Evolutionary conservation across 23 red algal species (phyloP).

Genomic region (Agarophyton chilense): DNA sequence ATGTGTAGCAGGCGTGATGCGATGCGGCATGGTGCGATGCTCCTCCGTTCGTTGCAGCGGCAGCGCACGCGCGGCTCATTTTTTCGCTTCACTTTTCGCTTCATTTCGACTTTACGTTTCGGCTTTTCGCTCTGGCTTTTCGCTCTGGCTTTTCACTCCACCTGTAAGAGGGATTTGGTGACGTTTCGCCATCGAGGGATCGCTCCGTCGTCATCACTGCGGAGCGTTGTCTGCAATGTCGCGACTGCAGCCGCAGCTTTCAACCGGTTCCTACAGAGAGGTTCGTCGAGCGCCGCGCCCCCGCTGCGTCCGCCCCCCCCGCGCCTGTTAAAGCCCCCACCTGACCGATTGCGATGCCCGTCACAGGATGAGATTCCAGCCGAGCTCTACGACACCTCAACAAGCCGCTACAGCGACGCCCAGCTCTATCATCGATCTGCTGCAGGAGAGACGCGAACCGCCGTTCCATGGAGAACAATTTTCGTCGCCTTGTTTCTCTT

Average conservation of each 20-base stretch:
- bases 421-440: constrained; percentile 17
- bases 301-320: not conserved
- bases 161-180: too few species aligned
- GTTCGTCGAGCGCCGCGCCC: not conserved
- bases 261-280: not conserved
- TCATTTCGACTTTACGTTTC: too few species aligned
- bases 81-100: too few species aligned
- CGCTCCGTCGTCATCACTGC: too few species aligned
- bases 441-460: not conserved
- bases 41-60: too few species aligned
- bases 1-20: too few species aligned
- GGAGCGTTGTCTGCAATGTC: not conserved
- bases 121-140: too few species aligned
- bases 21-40: too few species aligned
- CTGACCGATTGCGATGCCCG: not conserved
- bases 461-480: constrained; percentile 67
- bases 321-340: constrained; percentile 7
- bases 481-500: constrained; percentile 61
- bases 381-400: constrained; percentile 54
- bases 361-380: constrained; percentile 49
- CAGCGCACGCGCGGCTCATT: too few species aligned
- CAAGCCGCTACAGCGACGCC: constrained; percentile 46
- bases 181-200: too few species aligned
- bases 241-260: not conserved
- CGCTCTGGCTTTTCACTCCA: too few species aligned